A percentile compares a stretch with the other conserved stretches of the same genome.
phyloP scores from a whole-genome alignment of 2,329 filamentous ascomycete genomes.

The Cryphonectria parasitica region DNA sequence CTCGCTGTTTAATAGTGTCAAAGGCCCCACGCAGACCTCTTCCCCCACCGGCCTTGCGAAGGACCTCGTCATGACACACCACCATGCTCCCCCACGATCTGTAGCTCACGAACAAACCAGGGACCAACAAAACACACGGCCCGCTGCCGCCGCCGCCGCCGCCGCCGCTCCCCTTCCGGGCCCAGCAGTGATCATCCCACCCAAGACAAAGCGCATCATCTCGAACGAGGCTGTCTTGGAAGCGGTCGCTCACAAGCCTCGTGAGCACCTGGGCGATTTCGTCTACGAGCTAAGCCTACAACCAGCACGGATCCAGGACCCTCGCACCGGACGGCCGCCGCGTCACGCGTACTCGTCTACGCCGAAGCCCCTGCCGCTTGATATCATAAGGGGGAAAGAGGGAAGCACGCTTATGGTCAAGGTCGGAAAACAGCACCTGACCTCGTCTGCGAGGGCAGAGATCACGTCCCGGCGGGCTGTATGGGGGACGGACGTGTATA shows the following conservation, averaged over 20 bases:
- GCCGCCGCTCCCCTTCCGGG: slow-evolving; percentile 42
- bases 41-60: slow-evolving; percentile 48
- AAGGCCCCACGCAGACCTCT: slow-evolving; percentile 49
- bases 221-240: slow-evolving; percentile 73
- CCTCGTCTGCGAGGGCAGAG: slow-evolving; percentile 72
- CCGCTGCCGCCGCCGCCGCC: slow-evolving; percentile 40
- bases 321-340: slow-evolving; percentile 51
- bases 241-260: slow-evolving; percentile 69
- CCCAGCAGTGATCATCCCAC: slow-evolving; percentile 50
- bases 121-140: slow-evolving; percentile 42
- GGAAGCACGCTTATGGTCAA: slow-evolving; percentile 92
- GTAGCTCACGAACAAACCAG: slow-evolving; percentile 28
- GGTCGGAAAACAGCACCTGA: slow-evolving; percentile 79
- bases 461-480: slow-evolving; percentile 80
- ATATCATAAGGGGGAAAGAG: slow-evolving; percentile 71
- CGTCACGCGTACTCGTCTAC: slow-evolving; percentile 47
- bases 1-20: slow-evolving; percentile 54
- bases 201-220: slow-evolving; percentile 68
- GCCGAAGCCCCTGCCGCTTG: slow-evolving; percentile 75
- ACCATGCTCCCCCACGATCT: slow-evolving; percentile 49
- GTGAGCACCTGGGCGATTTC: slow-evolving; percentile 81
- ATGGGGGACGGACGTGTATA: slow-evolving; percentile 95
- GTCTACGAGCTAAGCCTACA: slow-evolving; percentile 75
- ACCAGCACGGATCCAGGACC: slow-evolving; percentile 53
- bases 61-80: slow-evolving; percentile 47